Base-by-base conservation (phyloP, 106 monocot species). In the Dendrobium chrysotoxum region DNA sequence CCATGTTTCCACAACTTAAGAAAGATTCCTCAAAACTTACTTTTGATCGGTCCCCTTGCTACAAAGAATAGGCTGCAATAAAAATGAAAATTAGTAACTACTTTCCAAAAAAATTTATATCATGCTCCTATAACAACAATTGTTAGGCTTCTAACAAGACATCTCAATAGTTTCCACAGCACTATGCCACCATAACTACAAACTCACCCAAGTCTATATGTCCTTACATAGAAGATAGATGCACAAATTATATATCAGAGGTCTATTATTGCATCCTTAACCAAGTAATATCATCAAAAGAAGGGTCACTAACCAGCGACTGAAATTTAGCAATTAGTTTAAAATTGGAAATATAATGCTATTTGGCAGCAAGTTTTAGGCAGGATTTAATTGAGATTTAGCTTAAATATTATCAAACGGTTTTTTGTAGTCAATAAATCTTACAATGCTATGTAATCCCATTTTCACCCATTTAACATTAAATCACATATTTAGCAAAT, bases 61-160 rank as follows among this genome's bases (percentile, higher is more conserved):
- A 40, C 25, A 40, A 76, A 76, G 76, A 46, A 76, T 26, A 10
- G 76, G 76, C 76, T 76, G 47, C 76, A 76, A 76, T 76, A 50
- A 42, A 47, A 26, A 12, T 76, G 47, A 1, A 76, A 47, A 47
- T 50, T 26, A 47, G 25, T 46, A 76, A 47, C 45, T 40, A 8
- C 2, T 21, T 15, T 8, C 20, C 13, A 40, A 4, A 74, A 41
- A 41, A 18, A 41, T 42, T 70, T 35, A 23, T 23, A 26, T 35
- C 13, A n/a, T 70, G 68, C 9, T 67, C 28, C 28, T 68, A 68
- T 38, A 23, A 70, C 1, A 70, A 70, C 0, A 35, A 28, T 70
- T 64, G 64, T 25, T 35, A 64, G 64, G 26, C 64, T 25, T 13
- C 13, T 11, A 70, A 6, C 23, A 2, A 15, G 11, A 6, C 64